Conservation (phyloP, 345 rosid species). For the Corymbia maculata region DNA sequence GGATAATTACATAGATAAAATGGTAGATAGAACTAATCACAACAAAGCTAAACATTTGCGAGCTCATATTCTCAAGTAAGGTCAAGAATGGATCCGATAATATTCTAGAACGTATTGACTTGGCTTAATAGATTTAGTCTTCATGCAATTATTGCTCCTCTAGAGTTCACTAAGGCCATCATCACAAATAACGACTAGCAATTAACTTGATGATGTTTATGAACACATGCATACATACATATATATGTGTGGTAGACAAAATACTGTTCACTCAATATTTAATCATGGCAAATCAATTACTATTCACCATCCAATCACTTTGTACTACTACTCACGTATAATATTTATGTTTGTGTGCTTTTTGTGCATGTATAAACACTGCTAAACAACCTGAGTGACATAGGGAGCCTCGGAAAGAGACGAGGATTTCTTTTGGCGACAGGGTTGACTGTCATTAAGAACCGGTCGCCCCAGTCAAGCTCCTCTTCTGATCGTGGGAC, state of each 20-base stretch:
- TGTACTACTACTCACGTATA: no score
- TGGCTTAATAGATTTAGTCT: not conserved
- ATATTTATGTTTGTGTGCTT: not conserved
- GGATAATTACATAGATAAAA: no score
- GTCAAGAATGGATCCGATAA: not conserved
- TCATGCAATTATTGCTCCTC: not conserved
- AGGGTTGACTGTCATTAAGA: constrained; percentile 18
- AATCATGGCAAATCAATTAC: no score
- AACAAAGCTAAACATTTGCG: not conserved
- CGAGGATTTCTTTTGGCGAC: constrained; percentile 13
- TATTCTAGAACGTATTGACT: not conserved
- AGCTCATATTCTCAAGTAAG: not conserved
- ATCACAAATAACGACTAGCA: no score
- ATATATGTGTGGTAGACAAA: no score
- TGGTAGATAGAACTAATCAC: not conserved
- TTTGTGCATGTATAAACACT: not conserved
- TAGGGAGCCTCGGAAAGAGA: constrained; percentile 27
- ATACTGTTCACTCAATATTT: no score
- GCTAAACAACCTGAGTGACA: constrained; percentile 14
- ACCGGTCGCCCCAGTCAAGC: constrained; percentile 22
- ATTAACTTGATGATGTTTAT: no score
- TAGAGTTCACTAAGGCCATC: no score
- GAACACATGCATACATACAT: no score
- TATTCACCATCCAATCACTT: no score
- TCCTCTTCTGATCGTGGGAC: constrained; percentile 8